phyloP scores from a whole-genome alignment of 345 rosid genomes.

The Eucalyptus sp. region DNA sequence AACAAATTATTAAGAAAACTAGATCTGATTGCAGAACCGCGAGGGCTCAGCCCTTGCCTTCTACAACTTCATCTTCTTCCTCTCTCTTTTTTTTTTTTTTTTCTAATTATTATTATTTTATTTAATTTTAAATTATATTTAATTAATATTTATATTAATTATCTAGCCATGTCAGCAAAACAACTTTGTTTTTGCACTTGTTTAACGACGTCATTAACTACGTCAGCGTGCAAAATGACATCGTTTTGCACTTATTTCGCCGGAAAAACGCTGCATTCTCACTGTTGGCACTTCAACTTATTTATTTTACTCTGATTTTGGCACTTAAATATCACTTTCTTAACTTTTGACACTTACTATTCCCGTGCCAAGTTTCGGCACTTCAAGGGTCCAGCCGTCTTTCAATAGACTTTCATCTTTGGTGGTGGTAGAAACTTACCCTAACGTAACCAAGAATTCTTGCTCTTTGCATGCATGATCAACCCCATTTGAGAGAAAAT shows the following conservation, averaged over 20 bases:
- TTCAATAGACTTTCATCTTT: background rate
- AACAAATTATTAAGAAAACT: accelerated
- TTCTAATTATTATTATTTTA: no score
- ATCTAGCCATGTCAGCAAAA: no score
- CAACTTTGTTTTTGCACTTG: accelerated
- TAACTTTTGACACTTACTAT: no score
- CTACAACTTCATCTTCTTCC: no score
- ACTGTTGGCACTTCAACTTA: accelerated
- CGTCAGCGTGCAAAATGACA: accelerated
- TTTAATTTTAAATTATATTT: no score
- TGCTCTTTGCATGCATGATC: background rate
- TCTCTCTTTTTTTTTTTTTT: accelerated
- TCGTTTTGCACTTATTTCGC: no score
- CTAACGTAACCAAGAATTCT: background rate
- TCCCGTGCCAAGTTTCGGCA: no score
- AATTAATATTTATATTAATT: no score
- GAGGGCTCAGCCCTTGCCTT: accelerated
- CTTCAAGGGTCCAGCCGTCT: accelerated
- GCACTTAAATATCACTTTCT: no score
- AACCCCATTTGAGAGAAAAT: background rate
- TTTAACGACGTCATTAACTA: no score
- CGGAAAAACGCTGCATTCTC: no score
- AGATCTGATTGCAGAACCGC: no score
- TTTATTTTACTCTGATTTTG: accelerated
- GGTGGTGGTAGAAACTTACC: background rate